Conservation (phyloP, 768 basidiomycete genomes). For the Lentinus brumalis region DNA sequence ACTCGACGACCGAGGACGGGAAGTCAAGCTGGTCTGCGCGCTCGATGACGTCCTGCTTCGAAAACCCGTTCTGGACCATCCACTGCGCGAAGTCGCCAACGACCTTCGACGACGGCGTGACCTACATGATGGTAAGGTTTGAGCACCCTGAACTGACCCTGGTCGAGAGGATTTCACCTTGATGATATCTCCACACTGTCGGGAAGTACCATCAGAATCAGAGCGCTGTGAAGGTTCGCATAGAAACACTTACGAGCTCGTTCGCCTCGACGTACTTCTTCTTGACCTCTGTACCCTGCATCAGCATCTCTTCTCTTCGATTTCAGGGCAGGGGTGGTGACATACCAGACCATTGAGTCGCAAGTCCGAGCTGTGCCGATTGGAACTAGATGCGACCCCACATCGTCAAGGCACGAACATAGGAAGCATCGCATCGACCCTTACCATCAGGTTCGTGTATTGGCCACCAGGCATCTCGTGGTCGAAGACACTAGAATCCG, state of each 20-base stretch:
- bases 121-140: slow-evolving; percentile 42
- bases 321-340: background rate
- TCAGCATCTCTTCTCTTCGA: background rate
- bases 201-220: slow-evolving; percentile 2
- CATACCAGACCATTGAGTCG: slow-evolving; percentile 91
- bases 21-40: slow-evolving; percentile 93
- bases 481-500: slow-evolving; percentile 97
- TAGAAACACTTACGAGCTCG: slow-evolving; percentile 65
- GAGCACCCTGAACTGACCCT: background rate
- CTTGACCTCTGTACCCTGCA: slow-evolving; percentile 73
- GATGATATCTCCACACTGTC: slow-evolving; percentile 93
- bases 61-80: slow-evolving; percentile 95
- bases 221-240: slow-evolving; percentile 2
- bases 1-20: slow-evolving; percentile 95
- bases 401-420: background rate
- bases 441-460: slow-evolving; percentile 90
- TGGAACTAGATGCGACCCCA: slow-evolving; percentile 71
- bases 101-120: slow-evolving; percentile 98
- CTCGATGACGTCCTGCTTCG: slow-evolving; percentile 82
- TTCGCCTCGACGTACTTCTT: slow-evolving; percentile 99
- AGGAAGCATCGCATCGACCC: slow-evolving; percentile 26
- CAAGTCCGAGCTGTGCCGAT: slow-evolving; percentile 94
- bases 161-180: slow-evolving; percentile 52
- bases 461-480: slow-evolving; percentile 99
- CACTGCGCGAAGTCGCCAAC: slow-evolving; percentile 99